Conservation (phyloP, 371 early-diverging fungal species). For the Apophysomyces ossiformis region DNA sequence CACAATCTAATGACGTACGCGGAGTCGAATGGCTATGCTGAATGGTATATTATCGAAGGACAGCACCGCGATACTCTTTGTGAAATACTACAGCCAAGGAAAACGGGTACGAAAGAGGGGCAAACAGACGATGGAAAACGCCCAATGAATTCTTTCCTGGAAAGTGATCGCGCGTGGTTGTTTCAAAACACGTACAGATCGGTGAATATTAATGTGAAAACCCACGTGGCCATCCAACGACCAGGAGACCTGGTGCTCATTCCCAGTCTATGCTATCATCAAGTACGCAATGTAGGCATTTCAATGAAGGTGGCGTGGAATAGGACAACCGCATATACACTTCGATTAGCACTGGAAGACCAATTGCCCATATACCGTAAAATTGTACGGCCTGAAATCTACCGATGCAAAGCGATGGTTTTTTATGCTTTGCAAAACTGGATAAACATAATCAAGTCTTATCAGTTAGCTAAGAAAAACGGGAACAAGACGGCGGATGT, state of each 20-base stretch:
- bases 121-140: background rate
- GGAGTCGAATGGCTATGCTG: slow-evolving; percentile 27
- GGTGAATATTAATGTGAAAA: slow-evolving; percentile 3
- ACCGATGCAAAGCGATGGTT: slow-evolving; percentile 42
- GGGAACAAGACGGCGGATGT: background rate
- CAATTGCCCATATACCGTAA: slow-evolving; percentile 39
- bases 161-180: slow-evolving; percentile 47
- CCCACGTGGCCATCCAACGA: slow-evolving; percentile 33
- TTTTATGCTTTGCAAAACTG: slow-evolving; percentile 24
- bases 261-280: slow-evolving; percentile 46
- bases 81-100: background rate
- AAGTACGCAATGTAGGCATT: slow-evolving; percentile 39
- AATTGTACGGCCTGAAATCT: slow-evolving; percentile 40
- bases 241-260: slow-evolving; percentile 46
- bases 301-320: slow-evolving; percentile 49
- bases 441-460: slow-evolving; percentile 11
- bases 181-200: slow-evolving; percentile 1
- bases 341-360: slow-evolving; percentile 27
- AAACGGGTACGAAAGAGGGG: background rate
- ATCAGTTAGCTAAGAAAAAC: background rate
- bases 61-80: slow-evolving; percentile 23
- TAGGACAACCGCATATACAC: slow-evolving; percentile 30
- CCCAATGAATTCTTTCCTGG: slow-evolving; percentile 32
- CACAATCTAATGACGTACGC: slow-evolving; percentile 43
- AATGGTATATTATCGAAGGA: slow-evolving; percentile 37